phyloP scores from a whole-genome alignment of 2,329 filamentous ascomycete species.

The Myriosclerotinia duriaeana region DNA sequence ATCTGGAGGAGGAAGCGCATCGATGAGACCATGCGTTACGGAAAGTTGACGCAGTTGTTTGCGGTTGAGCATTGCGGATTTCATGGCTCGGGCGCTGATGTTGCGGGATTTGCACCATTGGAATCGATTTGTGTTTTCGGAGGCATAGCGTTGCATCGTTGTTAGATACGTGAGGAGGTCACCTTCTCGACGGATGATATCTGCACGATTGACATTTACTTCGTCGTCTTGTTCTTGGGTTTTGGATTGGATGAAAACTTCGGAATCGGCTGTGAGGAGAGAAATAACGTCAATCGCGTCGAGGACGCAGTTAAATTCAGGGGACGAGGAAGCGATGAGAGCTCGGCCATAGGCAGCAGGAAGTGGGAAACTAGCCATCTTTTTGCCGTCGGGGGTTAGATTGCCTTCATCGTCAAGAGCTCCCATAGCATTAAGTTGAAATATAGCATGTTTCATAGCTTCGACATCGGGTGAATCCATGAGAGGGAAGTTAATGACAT shows the following conservation, averaged over 20 bases:
- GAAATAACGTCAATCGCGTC: slow-evolving; percentile 84
- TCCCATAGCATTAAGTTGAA: slow-evolving; percentile 76
- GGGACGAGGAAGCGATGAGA: slow-evolving; percentile 72
- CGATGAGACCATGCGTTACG: slow-evolving; percentile 50
- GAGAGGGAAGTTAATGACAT: slow-evolving; percentile 80
- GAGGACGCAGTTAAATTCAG: slow-evolving; percentile 69
- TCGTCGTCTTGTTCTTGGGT: slow-evolving; percentile 57
- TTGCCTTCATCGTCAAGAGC: slow-evolving; percentile 70
- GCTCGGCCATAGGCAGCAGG: slow-evolving; percentile 79
- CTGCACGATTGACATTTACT: slow-evolving; percentile 53
- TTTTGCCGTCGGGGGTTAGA: slow-evolving; percentile 71
- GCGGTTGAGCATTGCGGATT: slow-evolving; percentile 60
- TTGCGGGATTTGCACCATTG: slow-evolving; percentile 59
- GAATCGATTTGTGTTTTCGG: slow-evolving; percentile 52
- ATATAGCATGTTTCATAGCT: slow-evolving; percentile 75
- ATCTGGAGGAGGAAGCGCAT: slow-evolving; percentile 47
- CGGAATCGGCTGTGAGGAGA: slow-evolving; percentile 61
- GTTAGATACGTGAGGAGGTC: slow-evolving; percentile 65
- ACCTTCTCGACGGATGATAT: slow-evolving; percentile 60
- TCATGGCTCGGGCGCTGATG: slow-evolving; percentile 61
- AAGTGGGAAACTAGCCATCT: slow-evolving; percentile 81
- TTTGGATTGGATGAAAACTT: slow-evolving; percentile 60
- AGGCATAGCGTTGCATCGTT: slow-evolving; percentile 60
- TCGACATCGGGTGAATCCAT: slow-evolving; percentile 78
- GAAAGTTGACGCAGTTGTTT: slow-evolving; percentile 60